These are phyloP conservation scores for Crataegus laevigata DNA, from an alignment of 306 rosid species.

Conservation along the genomic window DNA sequence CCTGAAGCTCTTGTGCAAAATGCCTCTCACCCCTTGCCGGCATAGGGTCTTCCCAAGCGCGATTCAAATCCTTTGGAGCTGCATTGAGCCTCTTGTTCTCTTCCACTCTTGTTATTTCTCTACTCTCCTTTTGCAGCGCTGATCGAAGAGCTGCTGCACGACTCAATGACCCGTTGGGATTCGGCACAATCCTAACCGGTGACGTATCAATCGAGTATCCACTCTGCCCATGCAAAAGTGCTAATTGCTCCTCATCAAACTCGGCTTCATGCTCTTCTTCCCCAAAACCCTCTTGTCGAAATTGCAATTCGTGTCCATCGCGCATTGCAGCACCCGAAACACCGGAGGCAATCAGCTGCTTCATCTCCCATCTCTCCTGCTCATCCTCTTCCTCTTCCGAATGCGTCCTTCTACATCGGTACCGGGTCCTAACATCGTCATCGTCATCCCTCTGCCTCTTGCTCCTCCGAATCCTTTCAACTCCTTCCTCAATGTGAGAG, in stretches of 20 bases:
- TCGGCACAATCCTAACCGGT: slow-evolving; percentile 75
- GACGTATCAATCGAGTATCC: slow-evolving; percentile 75
- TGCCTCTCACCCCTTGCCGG: slow-evolving; percentile 76
- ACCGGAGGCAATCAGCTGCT: slow-evolving; percentile 77
- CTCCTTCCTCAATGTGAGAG: neutral
- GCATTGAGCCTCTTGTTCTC: slow-evolving; percentile 72
- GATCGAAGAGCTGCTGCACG: slow-evolving; percentile 83
- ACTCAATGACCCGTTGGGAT: slow-evolving; percentile 74
- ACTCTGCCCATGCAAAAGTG: slow-evolving; percentile 70
- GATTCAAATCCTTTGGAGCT: slow-evolving; percentile 85
- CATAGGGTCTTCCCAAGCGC: slow-evolving; percentile 95
- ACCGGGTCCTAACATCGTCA: too few species aligned
- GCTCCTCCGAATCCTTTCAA: neutral
- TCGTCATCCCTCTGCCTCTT: slow-evolving; percentile 24
- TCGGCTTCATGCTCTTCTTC: slow-evolving; percentile 70
- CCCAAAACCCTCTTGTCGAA: slow-evolving; percentile 76
- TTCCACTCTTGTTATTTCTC: slow-evolving; percentile 81
- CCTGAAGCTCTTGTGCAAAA: slow-evolving; percentile 80
- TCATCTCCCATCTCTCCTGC: slow-evolving; percentile 64
- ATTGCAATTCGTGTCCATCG: slow-evolving; percentile 44
- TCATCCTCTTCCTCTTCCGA: slow-evolving; percentile 1
- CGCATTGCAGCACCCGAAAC: slow-evolving; percentile 52
- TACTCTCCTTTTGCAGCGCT: slow-evolving; percentile 77
- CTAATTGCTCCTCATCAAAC: slow-evolving; percentile 75
- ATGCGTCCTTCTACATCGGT: too few species aligned